These are phyloP conservation scores for Stevia rebaudiana DNA, from an alignment of 140 eudicot genomes.

Conservation along the genomic window DNA sequence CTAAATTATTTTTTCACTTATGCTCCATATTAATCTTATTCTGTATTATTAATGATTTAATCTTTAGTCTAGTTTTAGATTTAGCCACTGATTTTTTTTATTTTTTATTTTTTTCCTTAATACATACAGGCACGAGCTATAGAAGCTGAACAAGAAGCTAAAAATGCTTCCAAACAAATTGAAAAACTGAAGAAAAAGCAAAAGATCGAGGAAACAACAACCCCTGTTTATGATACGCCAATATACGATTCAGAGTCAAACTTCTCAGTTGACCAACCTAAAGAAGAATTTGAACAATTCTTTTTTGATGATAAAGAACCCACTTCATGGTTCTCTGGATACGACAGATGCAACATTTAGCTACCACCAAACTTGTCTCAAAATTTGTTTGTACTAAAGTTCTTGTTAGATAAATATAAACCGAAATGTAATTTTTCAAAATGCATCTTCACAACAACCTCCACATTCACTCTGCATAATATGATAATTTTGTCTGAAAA, in stretches of 20 bases:
- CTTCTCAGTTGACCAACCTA: constrained; percentile 43
- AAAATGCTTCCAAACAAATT: constrained; percentile 60
- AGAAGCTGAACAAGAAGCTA: constrained; percentile 69
- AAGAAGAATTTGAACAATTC: constrained; percentile 45
- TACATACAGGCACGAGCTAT: constrained; percentile 59
- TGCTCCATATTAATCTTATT: neutral
- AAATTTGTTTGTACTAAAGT: constrained; percentile 39
- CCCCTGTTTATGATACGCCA: constrained; percentile 41
- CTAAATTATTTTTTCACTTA: neutral
- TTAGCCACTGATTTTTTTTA: neutral
- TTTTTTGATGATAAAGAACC: constrained; percentile 39
- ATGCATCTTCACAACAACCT: constrained; percentile 6
- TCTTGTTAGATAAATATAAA: constrained; percentile 20
- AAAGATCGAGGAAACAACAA: constrained; percentile 34
- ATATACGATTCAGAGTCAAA: constrained; percentile 25
- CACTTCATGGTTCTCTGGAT: constrained; percentile 52
- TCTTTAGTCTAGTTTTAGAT: neutral
- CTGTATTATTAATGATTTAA: neutral
- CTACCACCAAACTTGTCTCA: constrained; percentile 18
- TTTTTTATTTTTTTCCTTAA: neutral
- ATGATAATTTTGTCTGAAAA: neutral
- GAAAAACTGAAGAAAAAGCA: constrained; percentile 57
- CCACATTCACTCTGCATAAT: constrained; percentile 3
- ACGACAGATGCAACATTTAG: constrained; percentile 73
- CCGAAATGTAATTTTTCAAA: constrained; percentile 7